Percentiles rank a stretch among this genome's conserved stretches.
Evolutionary conservation across 1,284 basidiomycete species (phyloP).

Genomic region (Exobasidium cylindrosporum): DNA sequence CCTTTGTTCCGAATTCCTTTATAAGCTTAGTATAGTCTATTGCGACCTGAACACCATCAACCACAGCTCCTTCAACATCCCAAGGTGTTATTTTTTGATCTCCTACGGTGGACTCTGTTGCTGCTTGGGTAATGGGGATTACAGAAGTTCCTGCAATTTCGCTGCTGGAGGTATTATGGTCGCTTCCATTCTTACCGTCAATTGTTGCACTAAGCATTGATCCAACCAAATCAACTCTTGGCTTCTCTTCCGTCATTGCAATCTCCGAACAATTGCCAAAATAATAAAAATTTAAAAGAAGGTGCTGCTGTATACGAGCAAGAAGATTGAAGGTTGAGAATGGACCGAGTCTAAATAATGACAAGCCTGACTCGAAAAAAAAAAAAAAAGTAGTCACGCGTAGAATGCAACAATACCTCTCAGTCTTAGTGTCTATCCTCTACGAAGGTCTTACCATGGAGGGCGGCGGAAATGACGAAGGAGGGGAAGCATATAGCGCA

Average conservation of each 20-base stretch:
- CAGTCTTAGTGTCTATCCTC: too few species aligned
- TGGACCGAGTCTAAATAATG: too few species aligned
- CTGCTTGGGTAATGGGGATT: conserved; percentile 5
- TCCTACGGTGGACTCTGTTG: conserved; percentile 1
- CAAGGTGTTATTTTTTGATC: conserved; percentile 90
- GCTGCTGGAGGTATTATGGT: background rate
- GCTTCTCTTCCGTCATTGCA: background rate
- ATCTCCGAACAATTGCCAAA: too few species aligned
- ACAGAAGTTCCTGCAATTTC: background rate
- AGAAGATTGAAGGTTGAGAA: too few species aligned
- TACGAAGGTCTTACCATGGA: too few species aligned
- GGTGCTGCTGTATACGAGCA: too few species aligned
- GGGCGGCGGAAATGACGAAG: background rate
- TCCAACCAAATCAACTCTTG: background rate
- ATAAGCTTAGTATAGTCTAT: conserved; percentile 94
- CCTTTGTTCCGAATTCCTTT: conserved; percentile 85
- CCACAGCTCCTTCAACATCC: conserved; percentile 91
- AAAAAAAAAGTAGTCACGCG: too few species aligned
- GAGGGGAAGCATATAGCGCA: background rate
- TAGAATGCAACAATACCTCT: too few species aligned
- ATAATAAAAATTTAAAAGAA: too few species aligned
- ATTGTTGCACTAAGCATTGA: background rate
- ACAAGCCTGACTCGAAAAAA: too few species aligned
- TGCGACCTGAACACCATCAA: conserved; percentile 73
- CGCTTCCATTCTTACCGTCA: background rate